Percentiles rank a stretch among this genome's conserved stretches.
These are phyloP conservation scores for Phytophthora ohioensis DNA, from an alignment of 352 stramenopile genomes.

Conservation along the genomic window DNA sequence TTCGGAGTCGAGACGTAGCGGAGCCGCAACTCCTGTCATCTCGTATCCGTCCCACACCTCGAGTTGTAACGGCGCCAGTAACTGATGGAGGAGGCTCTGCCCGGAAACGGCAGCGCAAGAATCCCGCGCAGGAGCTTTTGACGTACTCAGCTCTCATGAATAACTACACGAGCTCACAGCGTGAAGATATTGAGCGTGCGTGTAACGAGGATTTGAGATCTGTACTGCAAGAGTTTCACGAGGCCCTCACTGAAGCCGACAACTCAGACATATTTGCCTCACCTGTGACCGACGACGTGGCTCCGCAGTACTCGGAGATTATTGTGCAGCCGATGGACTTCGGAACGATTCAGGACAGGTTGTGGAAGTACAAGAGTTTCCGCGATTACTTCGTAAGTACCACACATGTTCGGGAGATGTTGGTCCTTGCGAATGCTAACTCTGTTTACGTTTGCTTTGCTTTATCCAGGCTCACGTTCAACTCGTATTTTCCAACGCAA, in stretches of 20 bases:
- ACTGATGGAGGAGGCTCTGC: slow-evolving; percentile 8
- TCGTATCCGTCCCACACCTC: slow-evolving; percentile 38
- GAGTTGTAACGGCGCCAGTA: slow-evolving; percentile 29
- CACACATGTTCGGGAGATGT: slow-evolving; percentile 1
- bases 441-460: neutral
- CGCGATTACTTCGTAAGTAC: slow-evolving; percentile 83
- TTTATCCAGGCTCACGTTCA: slow-evolving; percentile 66
- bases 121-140: slow-evolving; percentile 46
- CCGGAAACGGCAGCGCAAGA: slow-evolving; percentile 59
- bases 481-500: slow-evolving; percentile 82
- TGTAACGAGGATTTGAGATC: slow-evolving; percentile 64
- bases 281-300: slow-evolving; percentile 91
- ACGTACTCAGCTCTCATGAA: slow-evolving; percentile 57
- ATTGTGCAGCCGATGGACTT: slow-evolving; percentile 95
- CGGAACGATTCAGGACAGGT: slow-evolving; percentile 90
- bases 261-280: slow-evolving; percentile 85
- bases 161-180: slow-evolving; percentile 59
- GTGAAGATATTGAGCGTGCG: slow-evolving; percentile 60
- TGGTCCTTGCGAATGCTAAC: slow-evolving; percentile 13
- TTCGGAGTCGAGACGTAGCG: slow-evolving; percentile 29
- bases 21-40: slow-evolving; percentile 28
- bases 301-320: slow-evolving; percentile 93
- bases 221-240: slow-evolving; percentile 78
- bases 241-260: slow-evolving; percentile 80
- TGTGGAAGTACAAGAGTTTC: slow-evolving; percentile 78